A percentile compares a stretch with the other conserved stretches of the same genome.
Evolutionary conservation across 495 filamentous ascomycete species (phyloP).

Genomic region (Trichoderma gamsii): DNA sequence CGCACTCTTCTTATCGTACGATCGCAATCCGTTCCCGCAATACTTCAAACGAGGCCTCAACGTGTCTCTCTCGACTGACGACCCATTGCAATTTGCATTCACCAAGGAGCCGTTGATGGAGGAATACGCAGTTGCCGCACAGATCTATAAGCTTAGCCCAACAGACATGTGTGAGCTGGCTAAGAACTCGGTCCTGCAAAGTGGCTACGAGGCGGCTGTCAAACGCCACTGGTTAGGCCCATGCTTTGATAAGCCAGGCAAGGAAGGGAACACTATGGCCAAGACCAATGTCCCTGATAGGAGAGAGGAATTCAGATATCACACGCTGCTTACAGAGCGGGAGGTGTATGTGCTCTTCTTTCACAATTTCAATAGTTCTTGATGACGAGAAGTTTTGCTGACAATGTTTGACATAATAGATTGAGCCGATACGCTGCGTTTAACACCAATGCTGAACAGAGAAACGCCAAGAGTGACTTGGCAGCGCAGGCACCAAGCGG

Average conservation of each 20-base stretch:
- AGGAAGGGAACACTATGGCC: constrained; percentile 77
- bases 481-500: constrained; percentile 15
- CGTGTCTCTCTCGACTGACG: constrained; percentile 92
- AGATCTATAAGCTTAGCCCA: constrained; percentile 95
- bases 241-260: constrained; percentile 65
- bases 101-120: constrained; percentile 98
- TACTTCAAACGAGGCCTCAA: constrained; percentile 94
- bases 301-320: constrained; percentile 77
- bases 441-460: constrained; percentile 19
- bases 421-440: constrained; percentile 43
- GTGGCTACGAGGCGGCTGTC: constrained; percentile 81
- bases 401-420: constrained; percentile 27
- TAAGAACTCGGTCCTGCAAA: constrained; percentile 89
- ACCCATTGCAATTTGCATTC: constrained; percentile 96
- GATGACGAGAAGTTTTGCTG: background rate
- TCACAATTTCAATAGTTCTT: too few relatives aligned
- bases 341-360: constrained; percentile 65
- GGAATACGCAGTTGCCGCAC: constrained; percentile 94
- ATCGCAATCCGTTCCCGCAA: constrained; percentile 89
- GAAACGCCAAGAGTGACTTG: constrained; percentile 20
- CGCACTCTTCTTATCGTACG: constrained; percentile 91
- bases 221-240: constrained; percentile 87
- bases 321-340: constrained; percentile 74
- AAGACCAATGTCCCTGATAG: constrained; percentile 96
- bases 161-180: constrained; percentile 99